Conservation (phyloP, 257 asterid species). For the Salvia miltiorrhiza region DNA sequence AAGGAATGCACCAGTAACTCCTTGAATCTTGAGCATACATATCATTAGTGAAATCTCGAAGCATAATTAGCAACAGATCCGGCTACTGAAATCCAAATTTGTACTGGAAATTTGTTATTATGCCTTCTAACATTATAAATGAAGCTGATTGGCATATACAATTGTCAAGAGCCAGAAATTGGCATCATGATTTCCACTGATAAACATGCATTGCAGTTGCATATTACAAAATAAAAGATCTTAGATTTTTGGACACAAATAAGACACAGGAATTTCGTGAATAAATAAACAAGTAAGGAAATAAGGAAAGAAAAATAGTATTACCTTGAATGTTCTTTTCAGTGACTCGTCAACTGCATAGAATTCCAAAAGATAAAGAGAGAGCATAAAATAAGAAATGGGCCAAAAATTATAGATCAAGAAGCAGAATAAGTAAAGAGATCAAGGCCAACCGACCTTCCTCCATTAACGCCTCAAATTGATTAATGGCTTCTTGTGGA, state of each 20-base stretch:
- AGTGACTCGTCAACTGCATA: conserved; percentile 61
- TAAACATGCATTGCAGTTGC: background rate
- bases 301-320: background rate
- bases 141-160: background rate
- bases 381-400: conserved; percentile 1
- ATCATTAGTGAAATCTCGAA: background rate
- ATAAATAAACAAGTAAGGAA: background rate
- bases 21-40: background rate
- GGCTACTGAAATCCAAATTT: conserved; percentile 10
- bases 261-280: background rate
- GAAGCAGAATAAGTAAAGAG: conserved; percentile 1
- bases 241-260: background rate
- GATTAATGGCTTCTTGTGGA: conserved; percentile 58
- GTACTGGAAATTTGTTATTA: background rate
- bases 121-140: background rate
- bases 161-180: background rate
- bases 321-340: conserved; percentile 58
- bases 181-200: background rate
- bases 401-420: conserved; percentile 16
- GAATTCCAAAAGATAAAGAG: conserved; percentile 8
- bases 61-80: conserved; percentile 22
- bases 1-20: conserved; percentile 1
- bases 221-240: background rate
- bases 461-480: conserved; percentile 53
- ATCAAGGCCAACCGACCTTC: conserved; percentile 47